These are phyloP conservation scores for Exophiala alcalophila DNA, from an alignment of 2,329 filamentous ascomycete genomes.

Conservation along the genomic window DNA sequence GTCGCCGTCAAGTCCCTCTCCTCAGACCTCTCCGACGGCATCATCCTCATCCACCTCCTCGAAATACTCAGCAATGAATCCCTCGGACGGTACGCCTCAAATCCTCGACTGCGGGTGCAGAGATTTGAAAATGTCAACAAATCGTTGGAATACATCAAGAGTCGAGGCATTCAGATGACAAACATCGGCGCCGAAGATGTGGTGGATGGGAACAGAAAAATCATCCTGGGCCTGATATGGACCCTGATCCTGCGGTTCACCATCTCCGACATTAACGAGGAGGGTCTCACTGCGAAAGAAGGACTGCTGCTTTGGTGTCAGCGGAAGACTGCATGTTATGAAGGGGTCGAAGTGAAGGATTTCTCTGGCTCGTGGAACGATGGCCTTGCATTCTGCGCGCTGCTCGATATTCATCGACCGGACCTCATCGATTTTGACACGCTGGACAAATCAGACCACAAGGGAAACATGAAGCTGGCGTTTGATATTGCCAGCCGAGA, in stretches of 20 bases:
- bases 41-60: conserved; percentile 92
- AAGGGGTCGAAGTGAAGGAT: conserved; percentile 91
- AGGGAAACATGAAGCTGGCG: conserved; percentile 95
- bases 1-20: conserved; percentile 85
- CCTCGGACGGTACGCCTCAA: conserved; percentile 92
- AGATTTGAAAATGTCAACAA: conserved; percentile 98
- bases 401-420: conserved; percentile 93
- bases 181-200: conserved; percentile 99
- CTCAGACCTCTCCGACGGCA: conserved; percentile 86
- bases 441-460: conserved; percentile 89
- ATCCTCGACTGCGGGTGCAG: conserved; percentile 93
- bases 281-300: conserved; percentile 96
- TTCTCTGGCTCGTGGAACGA: conserved; percentile 98
- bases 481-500: conserved; percentile 96
- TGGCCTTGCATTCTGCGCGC: conserved; percentile 90
- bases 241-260: conserved; percentile 96
- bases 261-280: conserved; percentile 97
- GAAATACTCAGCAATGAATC: conserved; percentile 94
- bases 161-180: conserved; percentile 89
- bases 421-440: conserved; percentile 96
- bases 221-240: conserved; percentile 96
- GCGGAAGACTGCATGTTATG: conserved; percentile 96
- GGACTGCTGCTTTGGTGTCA: conserved; percentile 95
- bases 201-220: conserved; percentile 95
- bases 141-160: conserved; percentile 88